Evolutionary conservation across 805 yeast genomes (phyloP).

Genomic region (Wickerhamiella qilinensis): DNA sequence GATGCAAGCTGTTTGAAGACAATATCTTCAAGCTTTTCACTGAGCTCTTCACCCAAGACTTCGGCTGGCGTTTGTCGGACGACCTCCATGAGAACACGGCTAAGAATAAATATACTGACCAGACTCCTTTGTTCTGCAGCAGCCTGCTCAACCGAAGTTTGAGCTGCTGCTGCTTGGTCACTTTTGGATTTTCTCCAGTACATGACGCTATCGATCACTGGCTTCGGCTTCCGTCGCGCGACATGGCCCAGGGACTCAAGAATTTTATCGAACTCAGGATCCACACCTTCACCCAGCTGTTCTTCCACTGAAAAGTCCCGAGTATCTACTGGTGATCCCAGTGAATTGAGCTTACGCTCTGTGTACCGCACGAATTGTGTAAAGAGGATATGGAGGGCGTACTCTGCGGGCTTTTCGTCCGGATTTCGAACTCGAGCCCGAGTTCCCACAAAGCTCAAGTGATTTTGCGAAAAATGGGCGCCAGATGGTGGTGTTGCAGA

Average conservation of each 20-base stretch:
- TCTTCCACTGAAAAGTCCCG: slow-evolving; percentile 70
- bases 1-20: slow-evolving; percentile 79
- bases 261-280: slow-evolving; percentile 72
- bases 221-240: slow-evolving; percentile 79
- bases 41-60: slow-evolving; percentile 58
- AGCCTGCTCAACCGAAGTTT: slow-evolving; percentile 18
- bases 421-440: background rate
- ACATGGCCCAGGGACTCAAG: slow-evolving; percentile 78
- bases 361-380: slow-evolving; percentile 92
- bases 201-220: slow-evolving; percentile 95
- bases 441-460: background rate
- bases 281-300: slow-evolving; percentile 69
- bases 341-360: slow-evolving; percentile 65
- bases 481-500: background rate
- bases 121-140: slow-evolving; percentile 66
- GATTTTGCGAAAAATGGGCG: background rate
- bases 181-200: slow-evolving; percentile 93
- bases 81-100: slow-evolving; percentile 84
- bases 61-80: slow-evolving; percentile 74
- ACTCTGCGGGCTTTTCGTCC: slow-evolving; percentile 33
- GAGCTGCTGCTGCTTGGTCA: slow-evolving; percentile 42
- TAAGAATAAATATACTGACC: slow-evolving; percentile 72
- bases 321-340: slow-evolving; percentile 46
- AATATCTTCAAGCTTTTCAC: slow-evolving; percentile 77
- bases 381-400: slow-evolving; percentile 83